Conservation (phyloP, 305 asterid genomes). For the Fraxinus sp. region DNA sequence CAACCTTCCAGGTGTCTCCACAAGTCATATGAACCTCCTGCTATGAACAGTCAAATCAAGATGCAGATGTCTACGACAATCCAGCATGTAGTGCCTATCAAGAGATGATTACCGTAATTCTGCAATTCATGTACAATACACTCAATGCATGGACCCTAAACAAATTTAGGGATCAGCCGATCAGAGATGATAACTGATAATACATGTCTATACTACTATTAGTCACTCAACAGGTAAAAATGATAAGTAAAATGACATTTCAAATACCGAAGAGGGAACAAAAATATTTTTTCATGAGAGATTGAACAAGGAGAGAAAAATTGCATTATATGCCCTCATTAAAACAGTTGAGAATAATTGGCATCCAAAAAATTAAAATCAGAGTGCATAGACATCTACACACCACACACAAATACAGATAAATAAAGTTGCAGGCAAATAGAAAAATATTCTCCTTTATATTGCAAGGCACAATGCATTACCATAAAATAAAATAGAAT, state of each 20-base stretch:
- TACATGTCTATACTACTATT: constrained; percentile 16
- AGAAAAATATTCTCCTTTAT: neutral
- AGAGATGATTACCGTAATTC: constrained; percentile 51
- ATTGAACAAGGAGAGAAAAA: neutral
- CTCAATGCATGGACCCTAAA: constrained; percentile 54
- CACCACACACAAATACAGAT: neutral
- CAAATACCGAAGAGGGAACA: neutral
- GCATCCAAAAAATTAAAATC: neutral
- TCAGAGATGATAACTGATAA: constrained; percentile 30
- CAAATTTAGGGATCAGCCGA: constrained; percentile 37
- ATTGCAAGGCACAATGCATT: neutral
- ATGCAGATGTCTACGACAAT: constrained; percentile 41
- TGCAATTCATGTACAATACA: constrained; percentile 57
- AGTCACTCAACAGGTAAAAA: constrained; percentile 16
- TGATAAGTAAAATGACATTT: neutral
- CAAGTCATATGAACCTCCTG: constrained; percentile 50
- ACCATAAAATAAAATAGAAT: neutral
- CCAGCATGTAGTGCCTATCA: constrained; percentile 58
- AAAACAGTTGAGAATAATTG: constrained; percentile 1
- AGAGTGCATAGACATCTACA: neutral
- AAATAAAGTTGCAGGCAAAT: neutral
- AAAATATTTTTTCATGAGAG: neutral
- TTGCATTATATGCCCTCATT: neutral
- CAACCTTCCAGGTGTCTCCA: constrained; percentile 67
- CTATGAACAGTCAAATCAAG: constrained; percentile 52